Percentiles rank a stretch among this genome's conserved stretches.
These are phyloP conservation scores for Diaporthe batatas DNA, from an alignment of 2,329 filamentous ascomycete genomes.

Conservation along the genomic window DNA sequence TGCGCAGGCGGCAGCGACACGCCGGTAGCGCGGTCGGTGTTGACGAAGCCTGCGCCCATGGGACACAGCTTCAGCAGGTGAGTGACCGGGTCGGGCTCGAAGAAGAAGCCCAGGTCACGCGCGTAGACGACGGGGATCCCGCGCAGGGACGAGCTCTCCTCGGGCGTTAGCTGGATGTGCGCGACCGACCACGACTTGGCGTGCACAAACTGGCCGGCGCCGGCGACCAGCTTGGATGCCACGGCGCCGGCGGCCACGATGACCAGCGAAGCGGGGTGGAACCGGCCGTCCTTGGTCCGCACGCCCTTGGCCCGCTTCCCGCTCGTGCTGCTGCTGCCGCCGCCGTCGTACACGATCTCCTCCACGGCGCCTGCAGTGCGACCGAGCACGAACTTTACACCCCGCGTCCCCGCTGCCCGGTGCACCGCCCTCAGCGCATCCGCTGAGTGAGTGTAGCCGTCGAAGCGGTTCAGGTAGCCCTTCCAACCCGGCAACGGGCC, in stretches of 20 bases:
- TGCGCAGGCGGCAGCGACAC: slow-evolving; percentile 55
- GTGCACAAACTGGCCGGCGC: slow-evolving; percentile 62
- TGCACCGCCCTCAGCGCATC: slow-evolving; percentile 64
- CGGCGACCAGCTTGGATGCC: slow-evolving; percentile 60
- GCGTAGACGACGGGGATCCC: slow-evolving; percentile 73
- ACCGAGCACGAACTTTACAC: slow-evolving; percentile 17
- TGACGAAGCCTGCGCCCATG: slow-evolving; percentile 69
- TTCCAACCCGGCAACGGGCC: slow-evolving; percentile 65
- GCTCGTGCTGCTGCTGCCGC: not conserved
- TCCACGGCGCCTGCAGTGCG: slow-evolving; percentile 46
- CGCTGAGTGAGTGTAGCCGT: slow-evolving; percentile 69
- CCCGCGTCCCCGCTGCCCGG: slow-evolving; percentile 50
- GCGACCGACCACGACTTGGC: slow-evolving; percentile 72
- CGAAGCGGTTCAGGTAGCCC: slow-evolving; percentile 70
- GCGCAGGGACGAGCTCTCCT: slow-evolving; percentile 65
- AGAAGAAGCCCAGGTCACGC: slow-evolving; percentile 74
- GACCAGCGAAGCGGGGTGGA: slow-evolving; percentile 54
- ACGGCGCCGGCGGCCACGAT: slow-evolving; percentile 67
- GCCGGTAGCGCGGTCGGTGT: slow-evolving; percentile 51
- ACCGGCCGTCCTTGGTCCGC: slow-evolving; percentile 46
- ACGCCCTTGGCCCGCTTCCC: slow-evolving; percentile 46
- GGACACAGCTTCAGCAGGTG: slow-evolving; percentile 72
- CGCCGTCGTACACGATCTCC: slow-evolving; percentile 55
- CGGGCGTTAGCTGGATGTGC: slow-evolving; percentile 68
- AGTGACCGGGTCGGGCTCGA: slow-evolving; percentile 72